Evolutionary conservation across 495 filamentous ascomycete species (phyloP).

Genomic region (Penicillium maclennaniae): DNA sequence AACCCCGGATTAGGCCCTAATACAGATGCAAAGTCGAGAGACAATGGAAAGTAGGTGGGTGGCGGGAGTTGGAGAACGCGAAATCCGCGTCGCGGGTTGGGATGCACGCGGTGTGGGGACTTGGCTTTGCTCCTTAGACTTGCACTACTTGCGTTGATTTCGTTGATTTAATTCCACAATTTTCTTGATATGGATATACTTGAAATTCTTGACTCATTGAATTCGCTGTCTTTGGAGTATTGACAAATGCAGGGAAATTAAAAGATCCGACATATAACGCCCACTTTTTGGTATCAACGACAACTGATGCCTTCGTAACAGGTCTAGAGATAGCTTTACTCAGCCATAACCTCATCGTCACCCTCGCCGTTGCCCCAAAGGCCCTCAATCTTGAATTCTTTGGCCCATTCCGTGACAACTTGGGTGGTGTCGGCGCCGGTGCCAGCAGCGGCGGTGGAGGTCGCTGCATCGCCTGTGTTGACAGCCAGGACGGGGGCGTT

Average conservation of each 20-base stretch:
- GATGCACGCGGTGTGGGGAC: conserved; percentile 12
- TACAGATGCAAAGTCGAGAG: neutral
- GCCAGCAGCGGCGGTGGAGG: conserved; percentile 23
- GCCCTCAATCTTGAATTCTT: conserved; percentile 93
- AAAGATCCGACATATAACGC: conserved; percentile 24
- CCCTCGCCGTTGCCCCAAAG: conserved; percentile 70
- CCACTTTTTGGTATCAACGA: conserved; percentile 38
- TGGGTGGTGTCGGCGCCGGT: conserved; percentile 64
- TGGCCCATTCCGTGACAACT: conserved; percentile 89
- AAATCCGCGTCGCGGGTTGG: conserved; percentile 23
- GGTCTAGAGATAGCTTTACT: conserved; percentile 24
- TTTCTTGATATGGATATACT: neutral
- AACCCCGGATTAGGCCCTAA: neutral
- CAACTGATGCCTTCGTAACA: conserved; percentile 24
- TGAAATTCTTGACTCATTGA: neutral
- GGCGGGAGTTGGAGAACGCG: conserved; percentile 19
- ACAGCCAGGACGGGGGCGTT: conserved; percentile 64
- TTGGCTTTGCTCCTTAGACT: neutral
- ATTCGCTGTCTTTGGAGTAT: conserved; percentile 4
- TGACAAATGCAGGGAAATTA: conserved; percentile 9
- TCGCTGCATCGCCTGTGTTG: conserved; percentile 36
- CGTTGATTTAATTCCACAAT: neutral
- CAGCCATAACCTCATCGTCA: conserved; percentile 44
- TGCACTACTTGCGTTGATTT: neutral
- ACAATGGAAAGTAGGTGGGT: conserved; percentile 1